Base-by-base conservation (phyloP, 805 yeast genomes). In the Starmerella riodocensis region DNA sequence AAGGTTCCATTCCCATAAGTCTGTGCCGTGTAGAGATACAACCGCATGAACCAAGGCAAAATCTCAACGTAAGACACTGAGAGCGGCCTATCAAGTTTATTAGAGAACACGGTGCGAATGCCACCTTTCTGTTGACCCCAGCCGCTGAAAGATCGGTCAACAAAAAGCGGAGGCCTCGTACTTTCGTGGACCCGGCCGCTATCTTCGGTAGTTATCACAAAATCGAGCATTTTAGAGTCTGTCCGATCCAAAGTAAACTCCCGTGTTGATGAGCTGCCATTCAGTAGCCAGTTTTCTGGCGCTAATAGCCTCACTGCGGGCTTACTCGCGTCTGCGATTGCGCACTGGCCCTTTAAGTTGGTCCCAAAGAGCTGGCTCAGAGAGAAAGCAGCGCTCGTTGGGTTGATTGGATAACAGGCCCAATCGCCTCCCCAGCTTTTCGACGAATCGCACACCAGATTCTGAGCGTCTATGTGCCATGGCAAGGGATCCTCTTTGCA, bases 81-180 rank as follows among this genome's bases (percentile, higher is more conserved):
- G 3, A 74, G 67, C 1, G 70, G 59, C 4, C 61, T 57, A 6
- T 61, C 49, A 3, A 47, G 48, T 1, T 84, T 81, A 55, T 88
- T 91, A n/a, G 63, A 62, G 51, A 88, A 70, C 9, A 76, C 80
- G 0, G 80, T 71, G 54, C 95, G 74, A 45, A 88, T 66, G 0
- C 94, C 95, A 41, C 97, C 97, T 43, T 73, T 69, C 53, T 84
- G 95, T 56, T 81, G 93, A 2, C 94, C 85, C 53, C 78, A 78
- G 0, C 97, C 96, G 0, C 94, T 83, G 38, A 88, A 67, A 0
- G 96, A 81, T 45, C 98, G 70, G 17, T 91, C 78, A 0, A 79
- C 93, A 40, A 55, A 57, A 2, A 91, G 62, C 1, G 91, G 91
- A 0, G 84, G 83, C 2, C 53, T 46, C 2, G 54, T 58, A 0